These are phyloP conservation scores for Entrophospora sp. DNA, from an alignment of 192 early-diverging fungal genomes.

Conservation along the genomic window DNA sequence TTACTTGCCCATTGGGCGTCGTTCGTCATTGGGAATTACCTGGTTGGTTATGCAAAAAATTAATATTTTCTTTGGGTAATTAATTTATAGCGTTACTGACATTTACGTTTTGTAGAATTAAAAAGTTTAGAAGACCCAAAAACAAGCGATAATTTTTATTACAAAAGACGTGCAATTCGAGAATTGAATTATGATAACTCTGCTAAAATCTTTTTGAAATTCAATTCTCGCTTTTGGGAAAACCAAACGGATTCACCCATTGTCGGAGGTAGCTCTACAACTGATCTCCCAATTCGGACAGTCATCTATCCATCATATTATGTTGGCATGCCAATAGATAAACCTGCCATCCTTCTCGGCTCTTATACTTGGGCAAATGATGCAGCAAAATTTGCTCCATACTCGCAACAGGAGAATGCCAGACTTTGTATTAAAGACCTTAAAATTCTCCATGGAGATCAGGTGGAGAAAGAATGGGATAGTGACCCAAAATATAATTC, in stretches of 20 bases:
- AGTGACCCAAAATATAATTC: constrained; percentile 5
- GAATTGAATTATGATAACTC: constrained; percentile 11
- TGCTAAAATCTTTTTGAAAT: constrained; percentile 19
- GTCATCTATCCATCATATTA: constrained; percentile 22
- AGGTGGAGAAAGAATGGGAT: constrained; percentile 10
- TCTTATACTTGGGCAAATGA: constrained; percentile 17
- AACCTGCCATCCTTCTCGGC: constrained; percentile 17
- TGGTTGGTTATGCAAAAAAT: background rate
- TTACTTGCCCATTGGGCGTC: constrained; percentile 22
- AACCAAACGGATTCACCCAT: constrained; percentile 24
- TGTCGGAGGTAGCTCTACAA: constrained; percentile 18
- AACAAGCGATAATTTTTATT: too few species aligned
- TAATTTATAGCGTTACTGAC: background rate
- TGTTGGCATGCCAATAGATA: background rate
- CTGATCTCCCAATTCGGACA: constrained; percentile 12
- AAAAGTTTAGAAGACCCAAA: too few species aligned
- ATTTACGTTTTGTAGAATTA: too few species aligned
- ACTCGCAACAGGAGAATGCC: constrained; percentile 18
- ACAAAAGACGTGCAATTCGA: constrained; percentile 9
- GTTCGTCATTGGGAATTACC: constrained; percentile 28
- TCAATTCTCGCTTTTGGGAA: constrained; percentile 28
- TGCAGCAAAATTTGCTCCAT: constrained; percentile 13
- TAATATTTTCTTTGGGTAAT: background rate
- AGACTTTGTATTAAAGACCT: constrained; percentile 20
- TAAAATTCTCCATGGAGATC: constrained; percentile 19